Evolutionary conservation across 805 yeast genomes (phyloP), one percentile per base, ranked within the genome.

Genomic region (Komagataella ulmi): DNA sequence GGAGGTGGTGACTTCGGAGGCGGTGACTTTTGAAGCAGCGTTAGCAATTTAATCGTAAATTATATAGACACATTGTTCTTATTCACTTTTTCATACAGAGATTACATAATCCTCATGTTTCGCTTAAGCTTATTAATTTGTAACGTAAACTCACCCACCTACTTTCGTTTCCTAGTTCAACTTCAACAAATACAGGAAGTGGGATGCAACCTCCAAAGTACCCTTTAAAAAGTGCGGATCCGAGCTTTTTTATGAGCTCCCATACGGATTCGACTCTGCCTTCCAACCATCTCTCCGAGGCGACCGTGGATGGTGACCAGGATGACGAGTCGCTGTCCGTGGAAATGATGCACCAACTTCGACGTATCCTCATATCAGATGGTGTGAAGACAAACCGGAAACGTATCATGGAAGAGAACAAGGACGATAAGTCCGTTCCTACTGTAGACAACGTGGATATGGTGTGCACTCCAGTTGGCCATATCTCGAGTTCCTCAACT

Each of bases 11-110:
- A 56, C 40, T 58, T 53, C 17, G 63, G 61, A 24, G 63, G 62
- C 6, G 61, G 57, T 14, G 63, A 54, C 30, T 55, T 55, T 52
- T 60, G 58, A 21, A 63, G 61, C 24, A 63, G 61, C 23, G 6
- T 21, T 5, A 61, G 60, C 44, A 56, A 40, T 17, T 47, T n/a
- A 30, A 30, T 30, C 40, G n/a, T 30, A 30, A 10, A 30, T 36
- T 14, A 2, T 17, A 30, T 30, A 30, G 5, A 30, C 14, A 30
- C 8, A 30, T 8, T 30, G 40, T 30, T 21, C 3, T 21, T 21
- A 21, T 21, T 21, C 23, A 30, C n/a, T 30, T 30, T 30, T 30
- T 30, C 40, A 30, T 30, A 10, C n/a, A 4, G 19, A 17, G 24
- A 46, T 24, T 46, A 19, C 36, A 46, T 24, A 46, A 24, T 44